Evolutionary conservation across 2,329 filamentous ascomycete genomes (phyloP).

Genomic region (Monosporascus sp.): DNA sequence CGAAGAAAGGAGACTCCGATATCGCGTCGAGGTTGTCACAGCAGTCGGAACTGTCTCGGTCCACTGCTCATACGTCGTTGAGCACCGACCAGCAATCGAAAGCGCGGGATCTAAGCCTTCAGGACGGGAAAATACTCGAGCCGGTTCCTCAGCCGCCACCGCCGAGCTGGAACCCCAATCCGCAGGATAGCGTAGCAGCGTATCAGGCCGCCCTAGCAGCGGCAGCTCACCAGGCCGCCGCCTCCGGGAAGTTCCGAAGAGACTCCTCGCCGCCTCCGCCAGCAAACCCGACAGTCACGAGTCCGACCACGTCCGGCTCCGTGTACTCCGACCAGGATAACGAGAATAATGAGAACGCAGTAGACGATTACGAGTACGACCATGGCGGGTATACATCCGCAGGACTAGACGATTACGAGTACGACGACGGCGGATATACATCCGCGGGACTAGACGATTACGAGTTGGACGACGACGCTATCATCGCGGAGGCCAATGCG

Average conservation of each 20-base stretch:
- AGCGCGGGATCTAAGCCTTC: conserved; percentile 3
- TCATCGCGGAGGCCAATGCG: conserved; percentile 92
- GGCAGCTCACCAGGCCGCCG: conserved; percentile 71
- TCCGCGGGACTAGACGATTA: conserved; percentile 48
- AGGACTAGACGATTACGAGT: conserved; percentile 36
- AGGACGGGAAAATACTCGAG: conserved; percentile 6
- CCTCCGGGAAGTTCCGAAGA: conserved; percentile 68
- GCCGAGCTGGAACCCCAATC: conserved; percentile 5
- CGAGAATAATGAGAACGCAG: conserved; percentile 12
- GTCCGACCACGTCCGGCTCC: conserved; percentile 27
- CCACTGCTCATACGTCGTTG: conserved; percentile 49
- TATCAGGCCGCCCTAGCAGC: conserved; percentile 83
- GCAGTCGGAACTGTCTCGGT: conserved; percentile 37
- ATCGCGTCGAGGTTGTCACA: conserved; percentile 39
- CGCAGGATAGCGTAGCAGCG: conserved; percentile 42
- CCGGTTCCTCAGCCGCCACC: conserved; percentile 9
- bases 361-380: conserved; percentile 47
- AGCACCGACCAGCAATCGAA: conserved; percentile 29
- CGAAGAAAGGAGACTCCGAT: conserved; percentile 41
- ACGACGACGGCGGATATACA: conserved; percentile 50
- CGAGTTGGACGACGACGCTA: conserved; percentile 76
- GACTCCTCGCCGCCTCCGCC: conserved; percentile 39
- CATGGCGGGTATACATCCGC: conserved; percentile 36
- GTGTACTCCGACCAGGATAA: conserved; percentile 16
- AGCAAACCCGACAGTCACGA: conserved; percentile 29